Evolutionary conservation across 345 rosid species (phyloP).

Genomic region (Hevea brasiliensis): DNA sequence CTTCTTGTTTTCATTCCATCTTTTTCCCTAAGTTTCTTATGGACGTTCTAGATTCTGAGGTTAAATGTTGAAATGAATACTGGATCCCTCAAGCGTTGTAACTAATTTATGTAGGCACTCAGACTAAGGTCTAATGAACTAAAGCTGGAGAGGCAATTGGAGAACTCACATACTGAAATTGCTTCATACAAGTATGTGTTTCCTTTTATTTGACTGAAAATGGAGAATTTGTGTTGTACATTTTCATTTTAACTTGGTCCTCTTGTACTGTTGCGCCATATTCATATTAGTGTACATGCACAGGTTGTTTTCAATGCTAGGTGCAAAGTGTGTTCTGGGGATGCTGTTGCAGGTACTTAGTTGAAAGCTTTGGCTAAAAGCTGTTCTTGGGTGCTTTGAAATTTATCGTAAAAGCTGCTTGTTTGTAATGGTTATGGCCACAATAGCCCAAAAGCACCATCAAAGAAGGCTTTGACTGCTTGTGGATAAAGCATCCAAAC

Average conservation of each 20-base stretch:
- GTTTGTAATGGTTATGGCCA: too few relatives aligned
- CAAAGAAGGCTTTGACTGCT: too few relatives aligned
- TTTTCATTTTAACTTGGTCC: constrained; percentile 7
- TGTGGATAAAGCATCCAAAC: too few relatives aligned
- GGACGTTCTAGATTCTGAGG: constrained; percentile 3
- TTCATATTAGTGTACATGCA: too few relatives aligned
- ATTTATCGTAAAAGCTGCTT: too few relatives aligned
- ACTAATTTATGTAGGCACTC: constrained; percentile 63
- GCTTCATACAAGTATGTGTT: constrained; percentile 65
- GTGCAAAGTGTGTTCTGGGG: too few relatives aligned
- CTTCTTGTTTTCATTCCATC: background rate
- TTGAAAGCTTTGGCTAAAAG: too few relatives aligned
- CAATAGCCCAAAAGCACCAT: too few relatives aligned
- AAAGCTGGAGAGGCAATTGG: constrained; percentile 91
- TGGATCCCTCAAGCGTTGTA: background rate
- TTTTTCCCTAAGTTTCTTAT: background rate
- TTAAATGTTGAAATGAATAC: background rate
- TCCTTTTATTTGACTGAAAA: constrained; percentile 12
- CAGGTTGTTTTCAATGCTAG: too few relatives aligned
- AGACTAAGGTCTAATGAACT: constrained; percentile 91
- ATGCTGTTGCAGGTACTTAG: too few relatives aligned
- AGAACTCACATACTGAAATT: constrained; percentile 70
- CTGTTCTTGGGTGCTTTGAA: too few relatives aligned
- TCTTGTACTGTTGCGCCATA: background rate
- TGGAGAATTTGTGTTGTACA: constrained; percentile 9